Evolutionary conservation across 768 basidiomycete species (phyloP).

Genomic region (Leccinum obscurum): DNA sequence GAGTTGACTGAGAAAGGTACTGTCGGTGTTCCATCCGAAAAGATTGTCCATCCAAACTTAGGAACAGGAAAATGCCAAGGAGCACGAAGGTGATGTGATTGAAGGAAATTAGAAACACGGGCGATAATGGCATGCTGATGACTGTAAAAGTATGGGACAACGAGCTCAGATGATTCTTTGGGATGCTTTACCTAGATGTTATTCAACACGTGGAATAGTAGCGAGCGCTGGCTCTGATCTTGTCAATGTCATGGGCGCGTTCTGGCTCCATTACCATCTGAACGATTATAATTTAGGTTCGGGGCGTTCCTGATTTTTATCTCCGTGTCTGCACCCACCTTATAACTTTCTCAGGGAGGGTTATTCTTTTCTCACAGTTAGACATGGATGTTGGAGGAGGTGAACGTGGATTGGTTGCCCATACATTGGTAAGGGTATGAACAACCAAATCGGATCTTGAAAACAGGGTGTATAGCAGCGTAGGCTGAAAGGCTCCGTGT

Average conservation of each 20-base stretch:
- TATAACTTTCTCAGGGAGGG: background rate
- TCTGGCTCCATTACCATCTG: too few species aligned
- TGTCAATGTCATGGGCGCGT: too few species aligned
- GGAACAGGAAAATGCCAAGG: background rate
- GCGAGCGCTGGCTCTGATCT: too few species aligned
- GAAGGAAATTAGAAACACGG: background rate
- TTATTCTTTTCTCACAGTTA: background rate
- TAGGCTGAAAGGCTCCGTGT: background rate
- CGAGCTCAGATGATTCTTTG: too few species aligned
- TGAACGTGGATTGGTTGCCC: background rate
- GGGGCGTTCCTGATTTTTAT: too few species aligned
- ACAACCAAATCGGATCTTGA: background rate
- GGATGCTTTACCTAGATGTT: too few species aligned
- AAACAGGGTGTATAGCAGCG: background rate
- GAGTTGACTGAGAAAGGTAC: too few species aligned
- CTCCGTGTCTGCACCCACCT: background rate
- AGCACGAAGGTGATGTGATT: background rate
- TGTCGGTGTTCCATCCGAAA: background rate
- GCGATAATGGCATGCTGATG: background rate
- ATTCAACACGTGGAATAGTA: too few species aligned
- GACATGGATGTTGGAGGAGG: background rate
- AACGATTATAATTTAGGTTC: too few species aligned
- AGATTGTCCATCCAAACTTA: background rate
- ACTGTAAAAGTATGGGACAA: background rate
- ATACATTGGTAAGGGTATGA: background rate